Evolutionary conservation across 768 basidiomycete species (phyloP), one percentile per base, ranked within the genome.

Genomic region (Amanita muscaria): DNA sequence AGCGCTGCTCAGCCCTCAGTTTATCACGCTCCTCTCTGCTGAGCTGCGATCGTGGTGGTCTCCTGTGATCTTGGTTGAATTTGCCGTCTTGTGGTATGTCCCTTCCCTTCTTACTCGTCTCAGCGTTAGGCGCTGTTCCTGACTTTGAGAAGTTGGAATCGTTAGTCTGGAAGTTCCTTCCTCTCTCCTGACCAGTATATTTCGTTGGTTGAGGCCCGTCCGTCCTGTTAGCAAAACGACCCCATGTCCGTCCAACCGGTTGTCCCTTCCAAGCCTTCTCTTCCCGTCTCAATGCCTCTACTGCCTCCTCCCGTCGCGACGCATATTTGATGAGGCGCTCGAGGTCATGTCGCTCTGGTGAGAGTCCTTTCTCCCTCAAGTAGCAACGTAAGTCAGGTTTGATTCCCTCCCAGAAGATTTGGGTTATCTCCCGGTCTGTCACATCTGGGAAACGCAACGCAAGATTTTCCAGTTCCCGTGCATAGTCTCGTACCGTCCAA

Each of bases 261-360:
- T 47, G 29, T 14, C 39, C 24, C 25, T 41, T 36, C 3, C 16
- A 40, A 25, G 44, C 30, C 3, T 24, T 15, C 15, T 22, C 36
- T 29, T 42, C 40, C 8, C 27, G 27, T 18, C 27, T 31, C 21
- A 15, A 29, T n/a, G 25, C 23, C 2, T 40, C 30, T 4, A 41
- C 6, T 15, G 45, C 48, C n/a, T 43, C 30, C 29, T 73, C 67
- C 16, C n/a, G n/a, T n/a, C n/a, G n/a, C n/a, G n/a, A n/a, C n/a
- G n/a, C n/a, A n/a, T n/a, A n/a, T n/a, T n/a, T n/a, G n/a, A n/a
- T n/a, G n/a, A n/a, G n/a, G n/a, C n/a, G n/a, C n/a, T n/a, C n/a
- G n/a, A n/a, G n/a, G n/a, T n/a, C n/a, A n/a, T n/a, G n/a, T n/a
- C n/a, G n/a, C n/a, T n/a, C n/a, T n/a, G n/a, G n/a, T n/a, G n/a